Evolutionary conservation across 176 grass and related monocot species (phyloP), one percentile per base, ranked within the genome.

Genomic region (Themeda triandra): DNA sequence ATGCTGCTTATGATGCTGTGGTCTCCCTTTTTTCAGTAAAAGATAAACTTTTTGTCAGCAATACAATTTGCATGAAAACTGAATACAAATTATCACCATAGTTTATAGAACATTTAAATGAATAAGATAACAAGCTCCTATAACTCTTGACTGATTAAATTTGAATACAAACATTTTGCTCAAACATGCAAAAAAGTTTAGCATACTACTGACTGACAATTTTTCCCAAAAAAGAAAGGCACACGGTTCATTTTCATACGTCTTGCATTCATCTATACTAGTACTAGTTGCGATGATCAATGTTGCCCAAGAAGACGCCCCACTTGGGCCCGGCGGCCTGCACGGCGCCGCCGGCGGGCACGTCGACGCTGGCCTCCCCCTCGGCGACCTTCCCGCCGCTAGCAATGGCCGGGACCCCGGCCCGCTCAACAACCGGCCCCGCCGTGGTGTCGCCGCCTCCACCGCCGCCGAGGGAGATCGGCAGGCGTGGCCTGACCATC

Each of bases 251-350:
- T 68, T 56, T 40, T 5, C 51, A 35, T 56, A n/a, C 19, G 46
- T n/a, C 5, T n/a, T 35, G 10, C 10, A 58, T 13, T 58, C 36
- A 25, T 60, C 54, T 62, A 33, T 35, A 8, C 37, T 39, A 35
- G 33, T 39, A 39, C 56, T 60, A 60, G 56, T 83, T 70, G 14
- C 74, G 74, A 56, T 25, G 64, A 14, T 71, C 79, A 10, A 82
- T 29, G 66, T 70, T 91, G 3, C 69, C 85, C 30, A 84, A 25
- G 76, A 84, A 80, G 75, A 91, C 80, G 32, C 84, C 85, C 89
- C 85, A 87, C 76, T 76, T 91, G 84, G 84, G 80, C 63, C 75
- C 75, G 19, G 64, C 71, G 27, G 21, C 19, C 51, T 85, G 83
- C 63, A 62, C 53, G 21, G 51, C 64, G 63, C 21, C 74, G 32